These are phyloP conservation scores for Paramecium sonneborni DNA, from an alignment of 73 alveolate genomes.

Conservation along the genomic window DNA sequence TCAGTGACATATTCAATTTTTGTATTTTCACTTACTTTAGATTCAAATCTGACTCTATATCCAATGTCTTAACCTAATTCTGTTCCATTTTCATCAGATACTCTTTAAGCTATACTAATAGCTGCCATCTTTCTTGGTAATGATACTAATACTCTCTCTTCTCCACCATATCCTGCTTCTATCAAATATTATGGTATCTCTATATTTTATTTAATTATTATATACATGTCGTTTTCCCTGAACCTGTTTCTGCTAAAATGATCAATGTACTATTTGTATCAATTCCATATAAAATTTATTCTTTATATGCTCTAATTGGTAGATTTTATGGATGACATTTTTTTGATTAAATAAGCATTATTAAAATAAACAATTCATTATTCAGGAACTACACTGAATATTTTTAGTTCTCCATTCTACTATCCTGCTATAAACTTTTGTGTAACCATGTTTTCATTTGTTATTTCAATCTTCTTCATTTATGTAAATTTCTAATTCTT, in stretches of 20 bases:
- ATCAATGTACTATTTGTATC: slow-evolving; percentile 76
- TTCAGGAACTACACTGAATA: not conserved
- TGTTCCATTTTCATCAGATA: slow-evolving; percentile 84
- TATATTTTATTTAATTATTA: not conserved
- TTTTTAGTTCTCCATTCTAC: not conserved
- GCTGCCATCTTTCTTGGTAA: slow-evolving; percentile 92
- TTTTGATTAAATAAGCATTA: slow-evolving; percentile 24
- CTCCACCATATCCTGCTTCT: slow-evolving; percentile 84
- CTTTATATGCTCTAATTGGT: slow-evolving; percentile 49
- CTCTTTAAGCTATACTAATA: slow-evolving; percentile 85
- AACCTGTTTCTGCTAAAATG: slow-evolving; percentile 94
- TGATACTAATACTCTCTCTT: slow-evolving; percentile 78
- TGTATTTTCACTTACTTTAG: slow-evolving; percentile 78
- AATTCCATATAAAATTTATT: slow-evolving; percentile 79
- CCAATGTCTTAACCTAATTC: slow-evolving; percentile 91
- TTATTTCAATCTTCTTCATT: not conserved
- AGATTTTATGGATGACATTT: slow-evolving; percentile 27
- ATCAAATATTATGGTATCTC: slow-evolving; percentile 87
- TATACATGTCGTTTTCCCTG: slow-evolving; percentile 92
- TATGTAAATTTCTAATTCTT: not conserved
- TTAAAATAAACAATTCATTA: not conserved
- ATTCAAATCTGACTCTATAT: slow-evolving; percentile 91
- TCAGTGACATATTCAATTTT: slow-evolving; percentile 93
- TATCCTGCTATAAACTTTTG: not conserved
- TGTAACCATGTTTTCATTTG: not conserved